phyloP scores from a whole-genome alignment of 768 basidiomycete genomes.

The Suillus subluteus region DNA sequence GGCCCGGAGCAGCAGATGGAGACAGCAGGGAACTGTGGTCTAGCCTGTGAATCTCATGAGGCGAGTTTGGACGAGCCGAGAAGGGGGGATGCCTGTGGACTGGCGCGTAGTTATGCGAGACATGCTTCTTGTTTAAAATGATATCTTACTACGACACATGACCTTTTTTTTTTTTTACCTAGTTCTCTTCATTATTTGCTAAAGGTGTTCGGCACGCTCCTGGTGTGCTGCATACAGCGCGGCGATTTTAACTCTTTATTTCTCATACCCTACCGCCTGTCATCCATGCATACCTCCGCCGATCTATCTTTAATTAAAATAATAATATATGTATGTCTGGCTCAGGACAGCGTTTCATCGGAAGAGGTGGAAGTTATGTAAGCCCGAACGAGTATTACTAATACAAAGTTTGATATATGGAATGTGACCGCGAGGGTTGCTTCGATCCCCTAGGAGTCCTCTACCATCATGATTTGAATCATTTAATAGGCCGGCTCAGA shows the following conservation, averaged over 20 bases:
- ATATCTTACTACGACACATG: not conserved
- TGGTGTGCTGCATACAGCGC: not conserved
- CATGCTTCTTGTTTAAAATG: conserved; percentile 63
- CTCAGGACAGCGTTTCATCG: not conserved
- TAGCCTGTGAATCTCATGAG: conserved; percentile 57
- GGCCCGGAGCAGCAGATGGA: conserved; percentile 54
- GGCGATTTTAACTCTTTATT: not conserved
- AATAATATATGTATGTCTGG: not conserved
- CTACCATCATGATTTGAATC: too few species aligned
- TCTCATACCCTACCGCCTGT: not conserved
- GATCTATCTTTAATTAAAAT: not conserved
- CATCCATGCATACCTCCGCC: not conserved
- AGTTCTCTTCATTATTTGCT: not conserved
- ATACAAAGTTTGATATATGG: too few species aligned
- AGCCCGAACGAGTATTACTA: not conserved
- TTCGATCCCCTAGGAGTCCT: too few species aligned
- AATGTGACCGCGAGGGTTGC: too few species aligned
- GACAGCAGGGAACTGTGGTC: conserved; percentile 66
- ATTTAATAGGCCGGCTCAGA: too few species aligned
- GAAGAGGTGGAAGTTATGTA: not conserved
- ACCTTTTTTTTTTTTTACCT: too few species aligned
- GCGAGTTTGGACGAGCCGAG: conserved; percentile 56
- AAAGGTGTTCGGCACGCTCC: not conserved
- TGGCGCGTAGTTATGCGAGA: conserved; percentile 65
- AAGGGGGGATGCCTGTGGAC: conserved; percentile 45